These are phyloP conservation scores for Themeda triandra DNA, from an alignment of 176 grass and related monocot species.

Conservation along the genomic window DNA sequence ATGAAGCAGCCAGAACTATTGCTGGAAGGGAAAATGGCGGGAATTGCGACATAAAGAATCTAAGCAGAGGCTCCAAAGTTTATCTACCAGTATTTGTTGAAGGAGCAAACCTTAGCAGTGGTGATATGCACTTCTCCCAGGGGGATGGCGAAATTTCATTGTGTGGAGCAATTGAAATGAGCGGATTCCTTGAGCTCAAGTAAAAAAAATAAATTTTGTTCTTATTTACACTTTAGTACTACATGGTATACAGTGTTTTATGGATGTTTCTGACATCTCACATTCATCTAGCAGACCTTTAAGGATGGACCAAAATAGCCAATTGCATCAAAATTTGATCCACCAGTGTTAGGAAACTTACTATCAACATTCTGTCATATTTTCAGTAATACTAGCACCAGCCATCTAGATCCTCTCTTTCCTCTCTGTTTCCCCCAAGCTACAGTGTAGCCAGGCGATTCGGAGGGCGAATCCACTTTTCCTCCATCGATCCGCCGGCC, in stretches of 20 bases:
- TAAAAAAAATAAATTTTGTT: conserved; percentile 41
- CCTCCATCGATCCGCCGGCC: no score
- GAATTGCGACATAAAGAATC: conserved; percentile 98
- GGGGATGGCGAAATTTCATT: conserved; percentile 89
- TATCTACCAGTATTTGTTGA: conserved; percentile 95
- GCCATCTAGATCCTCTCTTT: no score
- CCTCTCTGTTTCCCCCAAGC: no score
- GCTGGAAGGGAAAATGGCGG: conserved; percentile 89
- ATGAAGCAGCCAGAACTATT: conserved; percentile 85
- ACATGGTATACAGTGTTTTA: neutral
- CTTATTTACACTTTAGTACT: conserved; percentile 14
- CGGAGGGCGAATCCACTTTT: no score
- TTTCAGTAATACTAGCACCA: neutral
- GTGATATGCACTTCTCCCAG: conserved; percentile 93
- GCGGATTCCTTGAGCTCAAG: conserved; percentile 96
- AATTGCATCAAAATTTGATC: neutral
- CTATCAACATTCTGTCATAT: neutral
- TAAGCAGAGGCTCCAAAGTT: no score
- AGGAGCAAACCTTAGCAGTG: conserved; percentile 83
- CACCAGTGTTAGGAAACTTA: neutral
- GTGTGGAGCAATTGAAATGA: conserved; percentile 99
- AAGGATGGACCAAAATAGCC: neutral
- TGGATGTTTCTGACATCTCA: neutral
- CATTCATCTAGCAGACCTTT: neutral
- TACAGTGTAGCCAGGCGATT: no score